Conservation (phyloP, 2,329 filamentous ascomycete genomes). For the Epichloe sibirici region DNA sequence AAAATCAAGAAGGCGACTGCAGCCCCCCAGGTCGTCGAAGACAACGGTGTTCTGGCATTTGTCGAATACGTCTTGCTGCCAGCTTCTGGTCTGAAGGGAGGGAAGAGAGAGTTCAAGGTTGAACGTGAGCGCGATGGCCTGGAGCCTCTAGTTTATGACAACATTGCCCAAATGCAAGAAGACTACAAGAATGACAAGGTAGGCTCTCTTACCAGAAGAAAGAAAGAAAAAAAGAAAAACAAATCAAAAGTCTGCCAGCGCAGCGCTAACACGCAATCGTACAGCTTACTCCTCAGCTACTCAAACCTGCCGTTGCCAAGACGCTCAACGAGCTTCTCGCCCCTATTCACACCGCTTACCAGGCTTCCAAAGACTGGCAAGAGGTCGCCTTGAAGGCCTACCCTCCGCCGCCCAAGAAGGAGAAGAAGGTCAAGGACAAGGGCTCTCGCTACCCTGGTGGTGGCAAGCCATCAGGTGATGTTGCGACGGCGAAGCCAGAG, state of each 20-base stretch:
- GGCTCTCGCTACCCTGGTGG: conserved; percentile 50
- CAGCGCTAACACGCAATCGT: background rate
- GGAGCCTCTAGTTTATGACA: conserved; percentile 69
- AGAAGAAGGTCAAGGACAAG: conserved; percentile 67
- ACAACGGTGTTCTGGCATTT: conserved; percentile 78
- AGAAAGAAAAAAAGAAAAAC: rapidly evolving
- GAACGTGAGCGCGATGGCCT: conserved; percentile 48
- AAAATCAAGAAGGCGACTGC: conserved; percentile 81
- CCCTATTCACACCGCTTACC: conserved; percentile 65
- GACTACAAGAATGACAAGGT: conserved; percentile 74
- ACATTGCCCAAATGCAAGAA: conserved; percentile 60
- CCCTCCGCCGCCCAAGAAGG: conserved; percentile 59
- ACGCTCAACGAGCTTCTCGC: conserved; percentile 62
- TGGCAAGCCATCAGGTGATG: background rate
- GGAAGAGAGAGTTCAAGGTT: conserved; percentile 54
- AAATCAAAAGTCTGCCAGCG: rapidly evolving
- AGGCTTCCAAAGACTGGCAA: conserved; percentile 67
- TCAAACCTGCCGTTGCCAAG: conserved; percentile 73
- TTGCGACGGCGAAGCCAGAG: background rate
- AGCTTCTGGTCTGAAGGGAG: conserved; percentile 48
- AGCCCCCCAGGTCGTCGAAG: conserved; percentile 62
- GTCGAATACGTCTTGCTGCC: conserved; percentile 81
- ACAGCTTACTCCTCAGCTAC: conserved; percentile 66
- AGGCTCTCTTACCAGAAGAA: conserved; percentile 15
- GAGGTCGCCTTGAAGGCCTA: conserved; percentile 59